A percentile compares a stretch with the other conserved stretches of the same genome.
Evolutionary conservation across 805 yeast species (phyloP).

Genomic region (Sugiyamaella lignohabitans): DNA sequence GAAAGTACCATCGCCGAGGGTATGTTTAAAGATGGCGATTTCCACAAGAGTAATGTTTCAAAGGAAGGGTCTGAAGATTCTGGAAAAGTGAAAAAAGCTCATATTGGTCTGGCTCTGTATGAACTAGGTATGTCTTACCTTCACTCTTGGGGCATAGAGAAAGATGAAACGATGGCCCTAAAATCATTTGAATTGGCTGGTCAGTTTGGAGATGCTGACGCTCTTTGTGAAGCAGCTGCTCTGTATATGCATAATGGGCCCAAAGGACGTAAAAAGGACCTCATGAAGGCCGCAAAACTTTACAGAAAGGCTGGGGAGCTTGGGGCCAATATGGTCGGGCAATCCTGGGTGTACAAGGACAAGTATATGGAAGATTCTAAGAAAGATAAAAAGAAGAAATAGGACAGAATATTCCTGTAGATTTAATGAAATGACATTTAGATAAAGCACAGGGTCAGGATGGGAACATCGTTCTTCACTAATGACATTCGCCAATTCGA

Average conservation of each 20-base stretch:
- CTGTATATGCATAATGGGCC: conserved; percentile 55
- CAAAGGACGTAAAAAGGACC: conserved; percentile 49
- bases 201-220: conserved; percentile 57
- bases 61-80: conserved; percentile 1
- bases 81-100: conserved; percentile 19
- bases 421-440: background rate
- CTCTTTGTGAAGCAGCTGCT: conserved; percentile 62
- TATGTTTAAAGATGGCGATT: background rate
- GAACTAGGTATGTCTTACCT: conserved; percentile 55
- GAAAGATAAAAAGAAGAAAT: conserved; percentile 14
- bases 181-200: conserved; percentile 59
- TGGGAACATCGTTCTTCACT: too few relatives aligned
- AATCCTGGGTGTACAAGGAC: conserved; percentile 69
- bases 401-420: too few relatives aligned
- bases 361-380: conserved; percentile 42
- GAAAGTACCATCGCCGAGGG: conserved; percentile 15
- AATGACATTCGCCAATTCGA: too few relatives aligned
- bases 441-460: too few relatives aligned
- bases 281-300: conserved; percentile 61
- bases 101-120: conserved; percentile 39
- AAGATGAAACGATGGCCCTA: conserved; percentile 53
- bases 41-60: background rate
- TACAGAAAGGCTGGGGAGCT: conserved; percentile 55
- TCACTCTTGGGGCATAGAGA: conserved; percentile 50
- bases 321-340: conserved; percentile 58